phyloP scores from a whole-genome alignment of 2,329 filamentous ascomycete genomes.

The Cyphellophora attinorum region DNA sequence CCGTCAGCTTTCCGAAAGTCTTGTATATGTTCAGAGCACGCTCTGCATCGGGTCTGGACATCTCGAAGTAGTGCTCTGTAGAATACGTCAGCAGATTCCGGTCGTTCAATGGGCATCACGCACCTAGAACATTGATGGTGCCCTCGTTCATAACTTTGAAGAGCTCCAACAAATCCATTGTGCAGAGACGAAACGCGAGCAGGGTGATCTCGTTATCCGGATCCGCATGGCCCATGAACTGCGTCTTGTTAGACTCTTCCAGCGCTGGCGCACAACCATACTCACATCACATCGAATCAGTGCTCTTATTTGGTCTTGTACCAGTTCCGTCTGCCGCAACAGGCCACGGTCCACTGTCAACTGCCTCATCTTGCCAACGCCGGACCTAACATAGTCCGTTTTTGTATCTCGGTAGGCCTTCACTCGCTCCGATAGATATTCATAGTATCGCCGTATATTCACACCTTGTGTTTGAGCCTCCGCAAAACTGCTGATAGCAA shows the following conservation, averaged over 20 bases:
- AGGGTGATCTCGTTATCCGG: slow-evolving; percentile 94
- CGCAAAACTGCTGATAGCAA: slow-evolving; percentile 84
- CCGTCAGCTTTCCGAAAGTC: slow-evolving; percentile 82
- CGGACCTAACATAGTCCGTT: slow-evolving; percentile 78
- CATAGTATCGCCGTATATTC: slow-evolving; percentile 86
- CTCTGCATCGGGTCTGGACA: slow-evolving; percentile 90
- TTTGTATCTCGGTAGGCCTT: slow-evolving; percentile 75
- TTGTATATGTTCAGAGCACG: slow-evolving; percentile 87
- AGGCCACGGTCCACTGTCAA: slow-evolving; percentile 85
- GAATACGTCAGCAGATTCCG: slow-evolving; percentile 14
- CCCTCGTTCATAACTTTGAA: slow-evolving; percentile 96
- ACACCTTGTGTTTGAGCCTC: slow-evolving; percentile 91
- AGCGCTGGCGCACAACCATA: slow-evolving; percentile 15
- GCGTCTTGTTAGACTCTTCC: slow-evolving; percentile 14
- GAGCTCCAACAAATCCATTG: slow-evolving; percentile 76
- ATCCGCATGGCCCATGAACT: slow-evolving; percentile 72
- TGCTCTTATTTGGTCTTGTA: slow-evolving; percentile 79
- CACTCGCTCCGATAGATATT: slow-evolving; percentile 75
- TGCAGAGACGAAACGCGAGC: slow-evolving; percentile 83
- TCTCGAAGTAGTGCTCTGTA: slow-evolving; percentile 91
- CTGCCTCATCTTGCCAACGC: slow-evolving; percentile 73
- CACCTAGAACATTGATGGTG: slow-evolving; percentile 92
- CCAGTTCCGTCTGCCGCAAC: slow-evolving; percentile 78
- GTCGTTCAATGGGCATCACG: slow-evolving; percentile 21
- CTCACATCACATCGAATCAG: slow-evolving; percentile 82